These are phyloP conservation scores for Oryza meridionalis DNA, from an alignment of 176 grass and related monocot genomes.

Conservation along the genomic window DNA sequence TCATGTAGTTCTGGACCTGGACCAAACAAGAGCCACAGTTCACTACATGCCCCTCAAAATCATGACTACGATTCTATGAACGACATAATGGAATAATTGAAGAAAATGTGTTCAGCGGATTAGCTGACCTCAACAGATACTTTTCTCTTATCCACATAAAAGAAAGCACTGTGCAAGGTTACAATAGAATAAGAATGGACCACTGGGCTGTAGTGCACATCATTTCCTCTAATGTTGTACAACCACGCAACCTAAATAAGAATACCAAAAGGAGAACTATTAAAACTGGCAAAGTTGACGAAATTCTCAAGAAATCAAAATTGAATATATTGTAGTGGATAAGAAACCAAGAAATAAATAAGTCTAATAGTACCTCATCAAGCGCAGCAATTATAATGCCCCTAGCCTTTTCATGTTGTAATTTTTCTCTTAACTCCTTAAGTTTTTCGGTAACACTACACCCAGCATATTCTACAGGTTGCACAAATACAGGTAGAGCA, in stretches of 20 bases:
- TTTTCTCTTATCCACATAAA: slow-evolving; percentile 95
- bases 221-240: slow-evolving; percentile 87
- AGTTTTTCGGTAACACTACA: slow-evolving; percentile 67
- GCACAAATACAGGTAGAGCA: slow-evolving; percentile 59
- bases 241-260: slow-evolving; percentile 86
- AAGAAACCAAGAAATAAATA: slow-evolving; percentile 18
- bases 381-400: slow-evolving; percentile 81
- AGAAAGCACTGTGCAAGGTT: slow-evolving; percentile 75
- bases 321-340: slow-evolving; percentile 25
- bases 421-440: slow-evolving; percentile 74
- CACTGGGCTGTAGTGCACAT: slow-evolving; percentile 91
- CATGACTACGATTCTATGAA: background rate
- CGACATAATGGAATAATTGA: background rate
- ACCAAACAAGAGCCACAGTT: slow-evolving; percentile 13
- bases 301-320: slow-evolving; percentile 7
- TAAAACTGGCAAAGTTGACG: background rate
- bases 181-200: slow-evolving; percentile 97
- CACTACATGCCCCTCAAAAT: slow-evolving; percentile 20
- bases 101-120: slow-evolving; percentile 7
- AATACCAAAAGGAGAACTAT: slow-evolving; percentile 33
- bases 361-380: slow-evolving; percentile 70
- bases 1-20: slow-evolving; percentile 69
- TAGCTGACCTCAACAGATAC: slow-evolving; percentile 75
- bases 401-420: slow-evolving; percentile 57
- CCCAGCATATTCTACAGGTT: slow-evolving; percentile 83